Evolutionary conservation across 2,329 filamentous ascomycete species (phyloP), one percentile per base, ranked within the genome.

Genomic region (Calonectria hawksworthii): DNA sequence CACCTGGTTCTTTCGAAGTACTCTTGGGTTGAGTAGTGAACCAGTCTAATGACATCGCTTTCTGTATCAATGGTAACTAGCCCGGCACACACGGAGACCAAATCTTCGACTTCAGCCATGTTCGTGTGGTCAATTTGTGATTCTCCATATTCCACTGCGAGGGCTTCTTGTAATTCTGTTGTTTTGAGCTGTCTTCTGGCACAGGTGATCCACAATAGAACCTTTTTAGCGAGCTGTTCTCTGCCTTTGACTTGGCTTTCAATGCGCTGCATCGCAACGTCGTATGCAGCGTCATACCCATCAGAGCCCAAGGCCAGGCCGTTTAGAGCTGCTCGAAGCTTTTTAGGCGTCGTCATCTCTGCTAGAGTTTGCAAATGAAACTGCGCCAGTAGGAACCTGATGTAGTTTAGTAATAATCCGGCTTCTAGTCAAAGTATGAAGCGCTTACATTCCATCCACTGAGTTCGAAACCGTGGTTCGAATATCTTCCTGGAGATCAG

Each of bases 21-120:
- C 56, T 88, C 83, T 56, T 87, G 84, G 1, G 86, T 81, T 0
- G 87, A 88, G 72, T 87, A 86, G 73, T 88, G 86, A 5, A 87
- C 85, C 0, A 88, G 75, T 6, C 85, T 82, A 9, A 88, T 79
- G 34, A 85, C 77, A 34, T 79, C 51, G 64, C 80, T 87, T 59
- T 85, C 76, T 65, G 83, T 68, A 56, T 88, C 84, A n/a, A 87
- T 38, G 1, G 81, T 85, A 10, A 88, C 83, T 14, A 89, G 63
- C 0, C 87, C 87, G 36, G 83, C 83, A 73, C 86, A 88, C 2
- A 81, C 80, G 3, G 83, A 85, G 0, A 86, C 70, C 0, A 86
- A 64, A 3, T 83, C 78, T 18, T 83, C 80, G 7, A 84, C 30
- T 0, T 82, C 73, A 1, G 83, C 73, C 0, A 87, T n/a, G 41